Conservation (phyloP, 208 protist species). For the Herpetomonas tarakana region DNA sequence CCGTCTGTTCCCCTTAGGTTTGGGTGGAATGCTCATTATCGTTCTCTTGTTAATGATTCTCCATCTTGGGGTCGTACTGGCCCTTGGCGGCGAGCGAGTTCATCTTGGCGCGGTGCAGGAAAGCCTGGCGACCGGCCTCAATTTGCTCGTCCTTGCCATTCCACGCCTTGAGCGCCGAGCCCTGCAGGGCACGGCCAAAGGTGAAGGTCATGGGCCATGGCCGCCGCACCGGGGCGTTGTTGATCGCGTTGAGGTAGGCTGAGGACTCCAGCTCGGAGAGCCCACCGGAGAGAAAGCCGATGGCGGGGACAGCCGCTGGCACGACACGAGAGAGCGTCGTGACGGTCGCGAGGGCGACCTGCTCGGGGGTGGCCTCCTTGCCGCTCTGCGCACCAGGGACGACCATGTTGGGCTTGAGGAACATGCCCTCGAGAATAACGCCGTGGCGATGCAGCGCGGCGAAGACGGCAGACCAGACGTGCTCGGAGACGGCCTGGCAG, state of each 20-base stretch:
- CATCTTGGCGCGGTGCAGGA: slow-evolving; percentile 76
- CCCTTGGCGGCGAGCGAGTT: slow-evolving; percentile 56
- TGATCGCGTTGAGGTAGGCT: slow-evolving; percentile 96
- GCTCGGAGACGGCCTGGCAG: slow-evolving; percentile 82
- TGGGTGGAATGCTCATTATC: background rate
- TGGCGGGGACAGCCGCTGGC: slow-evolving; percentile 92
- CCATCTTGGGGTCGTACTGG: slow-evolving; percentile 51
- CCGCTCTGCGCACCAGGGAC: slow-evolving; percentile 81
- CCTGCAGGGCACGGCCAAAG: slow-evolving; percentile 95
- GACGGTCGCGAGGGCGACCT: slow-evolving; percentile 91
- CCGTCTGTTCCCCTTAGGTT: background rate
- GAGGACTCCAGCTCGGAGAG: slow-evolving; percentile 95
- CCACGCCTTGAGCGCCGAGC: slow-evolving; percentile 90
- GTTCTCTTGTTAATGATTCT: slow-evolving; percentile 54
- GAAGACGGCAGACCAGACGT: slow-evolving; percentile 72
- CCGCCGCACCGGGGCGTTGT: slow-evolving; percentile 43
- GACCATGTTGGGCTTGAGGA: slow-evolving; percentile 99
- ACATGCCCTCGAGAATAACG: slow-evolving; percentile 92
- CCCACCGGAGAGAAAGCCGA: slow-evolving; percentile 96
- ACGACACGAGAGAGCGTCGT: slow-evolving; percentile 89
- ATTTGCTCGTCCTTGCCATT: slow-evolving; percentile 74
- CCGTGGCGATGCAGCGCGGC: slow-evolving; percentile 91
- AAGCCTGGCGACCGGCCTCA: slow-evolving; percentile 74
- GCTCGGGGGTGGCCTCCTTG: slow-evolving; percentile 57
- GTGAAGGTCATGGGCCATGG: slow-evolving; percentile 95